Percentiles rank a stretch among this genome's conserved stretches.
phyloP scores from a whole-genome alignment of 306 rosid genomes.

The Medicago ruthenica region DNA sequence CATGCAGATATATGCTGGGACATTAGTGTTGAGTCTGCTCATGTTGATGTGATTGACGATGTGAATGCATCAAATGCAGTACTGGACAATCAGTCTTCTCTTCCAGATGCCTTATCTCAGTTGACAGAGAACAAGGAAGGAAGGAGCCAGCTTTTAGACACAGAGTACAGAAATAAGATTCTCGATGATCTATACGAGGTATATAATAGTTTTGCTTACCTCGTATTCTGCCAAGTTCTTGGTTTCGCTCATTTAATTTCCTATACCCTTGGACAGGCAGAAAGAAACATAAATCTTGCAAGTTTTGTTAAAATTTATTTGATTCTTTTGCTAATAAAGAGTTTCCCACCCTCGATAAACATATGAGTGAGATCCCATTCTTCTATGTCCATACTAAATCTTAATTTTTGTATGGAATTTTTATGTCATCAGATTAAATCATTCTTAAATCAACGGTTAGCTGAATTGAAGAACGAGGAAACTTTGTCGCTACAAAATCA shows the following conservation, averaged over 20 bases:
- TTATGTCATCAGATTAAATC: constrained; percentile 71
- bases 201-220: constrained; percentile 22
- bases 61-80: constrained; percentile 51
- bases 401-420: constrained; percentile 33
- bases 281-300: constrained; percentile 13
- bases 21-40: constrained; percentile 84
- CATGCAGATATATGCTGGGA: constrained; percentile 79
- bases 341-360: constrained; percentile 19
- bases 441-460: constrained; percentile 77
- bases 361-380: constrained; percentile 32
- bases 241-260: constrained; percentile 21
- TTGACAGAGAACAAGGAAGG: constrained; percentile 61
- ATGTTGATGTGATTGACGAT: constrained; percentile 73
- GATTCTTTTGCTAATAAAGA: not conserved
- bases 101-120: constrained; percentile 51
- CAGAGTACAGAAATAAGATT: constrained; percentile 86
- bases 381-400: constrained; percentile 14
- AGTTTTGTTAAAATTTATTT: constrained; percentile 13
- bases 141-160: constrained; percentile 84
- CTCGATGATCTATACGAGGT: constrained; percentile 96
- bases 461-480: constrained; percentile 77
- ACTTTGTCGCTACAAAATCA: constrained; percentile 86
- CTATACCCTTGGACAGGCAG: not conserved
- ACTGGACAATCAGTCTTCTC: constrained; percentile 54
- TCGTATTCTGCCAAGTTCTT: not conserved